Evolutionary conservation across 176 grass and related monocot species (phyloP).

Genomic region (Pontederia crassipes): DNA sequence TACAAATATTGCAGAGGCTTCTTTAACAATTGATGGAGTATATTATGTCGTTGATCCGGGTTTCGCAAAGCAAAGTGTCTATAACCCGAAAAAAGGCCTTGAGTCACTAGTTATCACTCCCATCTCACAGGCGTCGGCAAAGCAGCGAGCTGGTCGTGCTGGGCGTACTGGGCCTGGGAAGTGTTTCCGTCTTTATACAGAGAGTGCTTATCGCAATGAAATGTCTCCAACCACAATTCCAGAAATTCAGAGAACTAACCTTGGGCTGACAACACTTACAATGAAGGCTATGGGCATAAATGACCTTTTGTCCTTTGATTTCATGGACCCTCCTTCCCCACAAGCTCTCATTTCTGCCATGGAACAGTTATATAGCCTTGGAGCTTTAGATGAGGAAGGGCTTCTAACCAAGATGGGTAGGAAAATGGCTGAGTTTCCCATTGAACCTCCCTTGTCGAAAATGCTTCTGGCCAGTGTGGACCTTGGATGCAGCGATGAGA

Average conservation of each 20-base stretch:
- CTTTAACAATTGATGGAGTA: constrained; percentile 87
- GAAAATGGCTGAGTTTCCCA: constrained; percentile 96
- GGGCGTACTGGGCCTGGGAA: constrained; percentile 84
- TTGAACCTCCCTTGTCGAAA: constrained; percentile 80
- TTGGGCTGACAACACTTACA: constrained; percentile 63
- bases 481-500: constrained; percentile 88
- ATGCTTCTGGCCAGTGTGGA: constrained; percentile 90
- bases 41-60: constrained; percentile 95
- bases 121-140: constrained; percentile 91
- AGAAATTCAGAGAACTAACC: constrained; percentile 93
- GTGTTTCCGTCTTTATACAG: constrained; percentile 89
- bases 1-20: constrained; percentile 95
- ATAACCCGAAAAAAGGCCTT: constrained; percentile 86
- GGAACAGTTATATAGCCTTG: constrained; percentile 90
- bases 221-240: constrained; percentile 83
- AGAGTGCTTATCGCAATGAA: constrained; percentile 91
- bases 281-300: constrained; percentile 99
- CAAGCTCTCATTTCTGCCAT: constrained; percentile 87
- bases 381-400: constrained; percentile 81
- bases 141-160: constrained; percentile 92
- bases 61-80: constrained; percentile 87
- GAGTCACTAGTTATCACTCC: constrained; percentile 90
- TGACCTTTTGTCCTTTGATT: constrained; percentile 86
- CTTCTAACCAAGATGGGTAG: constrained; percentile 82
- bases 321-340: constrained; percentile 90